Conservation (phyloP, 2,329 filamentous ascomycete species). For the Pseudopithomyces chartarum region DNA sequence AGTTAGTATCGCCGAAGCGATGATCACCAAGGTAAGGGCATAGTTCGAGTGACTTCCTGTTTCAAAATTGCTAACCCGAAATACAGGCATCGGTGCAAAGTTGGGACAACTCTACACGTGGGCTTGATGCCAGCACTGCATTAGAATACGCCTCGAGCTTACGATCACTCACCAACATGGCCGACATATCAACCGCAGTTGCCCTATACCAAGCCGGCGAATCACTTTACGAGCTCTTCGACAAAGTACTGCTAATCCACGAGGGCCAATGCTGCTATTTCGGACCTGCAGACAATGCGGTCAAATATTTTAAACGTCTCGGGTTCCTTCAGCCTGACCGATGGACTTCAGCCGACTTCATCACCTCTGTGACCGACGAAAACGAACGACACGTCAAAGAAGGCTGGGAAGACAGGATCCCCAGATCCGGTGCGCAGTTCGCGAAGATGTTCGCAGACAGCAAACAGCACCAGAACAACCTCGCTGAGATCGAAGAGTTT, state of each 20-base stretch:
- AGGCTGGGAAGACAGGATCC: slow-evolving; percentile 63
- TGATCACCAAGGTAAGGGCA: slow-evolving; percentile 46
- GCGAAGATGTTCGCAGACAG: slow-evolving; percentile 49
- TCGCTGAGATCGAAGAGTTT: slow-evolving; percentile 48
- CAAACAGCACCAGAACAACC: slow-evolving; percentile 43
- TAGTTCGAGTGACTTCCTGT: slow-evolving; percentile 6
- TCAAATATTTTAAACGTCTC: slow-evolving; percentile 68
- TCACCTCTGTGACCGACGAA: slow-evolving; percentile 71
- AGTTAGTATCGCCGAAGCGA: slow-evolving; percentile 55
- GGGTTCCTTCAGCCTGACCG: slow-evolving; percentile 71
- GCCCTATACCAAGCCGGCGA: slow-evolving; percentile 72
- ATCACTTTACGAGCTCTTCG: slow-evolving; percentile 45
- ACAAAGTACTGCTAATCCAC: slow-evolving; percentile 48
- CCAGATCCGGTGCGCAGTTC: slow-evolving; percentile 61
- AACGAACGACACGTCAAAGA: slow-evolving; percentile 61
- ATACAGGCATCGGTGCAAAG: slow-evolving; percentile 36
- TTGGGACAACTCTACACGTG: slow-evolving; percentile 69
- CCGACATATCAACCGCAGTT: slow-evolving; percentile 65
- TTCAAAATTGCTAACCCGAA: slow-evolving; percentile 50
- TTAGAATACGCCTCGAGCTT: slow-evolving; percentile 74
- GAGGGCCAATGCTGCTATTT: slow-evolving; percentile 60
- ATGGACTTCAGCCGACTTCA: slow-evolving; percentile 72
- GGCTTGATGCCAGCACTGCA: slow-evolving; percentile 74
- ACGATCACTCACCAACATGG: slow-evolving; percentile 67
- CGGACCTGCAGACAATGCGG: slow-evolving; percentile 64